These are phyloP conservation scores for Berkeleyomyces rouxiae DNA, from an alignment of 2,329 filamentous ascomycete species.

Conservation along the genomic window DNA sequence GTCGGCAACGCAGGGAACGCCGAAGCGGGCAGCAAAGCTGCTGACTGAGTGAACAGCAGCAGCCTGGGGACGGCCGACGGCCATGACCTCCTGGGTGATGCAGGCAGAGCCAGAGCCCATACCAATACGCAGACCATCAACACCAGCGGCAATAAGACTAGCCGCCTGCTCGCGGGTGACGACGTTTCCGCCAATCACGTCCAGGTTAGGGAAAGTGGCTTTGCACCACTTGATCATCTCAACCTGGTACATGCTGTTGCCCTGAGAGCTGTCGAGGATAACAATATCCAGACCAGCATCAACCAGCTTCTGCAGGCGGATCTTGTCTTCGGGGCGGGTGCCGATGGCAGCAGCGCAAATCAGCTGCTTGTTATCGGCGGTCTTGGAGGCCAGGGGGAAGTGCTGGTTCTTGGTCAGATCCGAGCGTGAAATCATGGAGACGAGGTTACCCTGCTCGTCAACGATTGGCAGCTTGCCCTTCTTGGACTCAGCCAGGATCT, in stretches of 20 bases:
- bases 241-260: conserved; percentile 96
- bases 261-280: conserved; percentile 88
- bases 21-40: conserved; percentile 77
- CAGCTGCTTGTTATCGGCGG: conserved; percentile 92
- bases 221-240: conserved; percentile 98
- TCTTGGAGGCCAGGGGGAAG: conserved; percentile 91
- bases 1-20: conserved; percentile 94
- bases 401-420: conserved; percentile 98
- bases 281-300: conserved; percentile 93
- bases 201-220: conserved; percentile 63
- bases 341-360: conserved; percentile 91
- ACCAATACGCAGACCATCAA: conserved; percentile 90
- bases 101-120: conserved; percentile 98
- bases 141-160: conserved; percentile 76
- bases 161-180: conserved; percentile 96
- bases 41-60: conserved; percentile 83
- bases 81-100: conserved; percentile 99
- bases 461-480: conserved; percentile 96
- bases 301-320: conserved; percentile 68
- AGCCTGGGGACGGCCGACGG: conserved; percentile 89
- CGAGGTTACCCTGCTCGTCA: conserved; percentile 65
- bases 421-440: conserved; percentile 84
- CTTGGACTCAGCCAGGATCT: conserved; percentile 84
- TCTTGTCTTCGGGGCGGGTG: conserved; percentile 84
- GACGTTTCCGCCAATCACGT: conserved; percentile 97